Conservation (phyloP, 148 eudicot species). For the Rhododendron henanense region DNA sequence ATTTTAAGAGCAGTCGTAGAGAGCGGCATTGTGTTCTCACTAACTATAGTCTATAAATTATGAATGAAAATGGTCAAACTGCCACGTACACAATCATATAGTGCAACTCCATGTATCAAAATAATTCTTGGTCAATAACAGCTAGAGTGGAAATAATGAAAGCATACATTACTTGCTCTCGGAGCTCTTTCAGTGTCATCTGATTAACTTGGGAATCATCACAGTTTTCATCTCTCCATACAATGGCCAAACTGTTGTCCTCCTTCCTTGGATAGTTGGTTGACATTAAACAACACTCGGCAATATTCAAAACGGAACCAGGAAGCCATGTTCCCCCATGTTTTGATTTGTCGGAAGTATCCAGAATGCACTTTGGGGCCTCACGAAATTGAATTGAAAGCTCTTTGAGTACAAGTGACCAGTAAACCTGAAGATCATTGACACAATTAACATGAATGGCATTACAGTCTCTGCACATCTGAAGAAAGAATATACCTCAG, state of each 20-base stretch:
- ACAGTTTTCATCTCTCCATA: constrained; percentile 71
- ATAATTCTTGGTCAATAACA: background rate
- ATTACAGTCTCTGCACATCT: background rate
- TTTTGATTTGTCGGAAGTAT: constrained; percentile 54
- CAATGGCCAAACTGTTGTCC: constrained; percentile 59
- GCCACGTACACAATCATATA: background rate
- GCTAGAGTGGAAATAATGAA: background rate
- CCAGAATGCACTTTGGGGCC: constrained; percentile 65
- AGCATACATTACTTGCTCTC: constrained; percentile 81
- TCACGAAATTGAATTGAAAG: constrained; percentile 54
- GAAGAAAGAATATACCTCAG: constrained; percentile 44
- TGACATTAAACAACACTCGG: constrained; percentile 76
- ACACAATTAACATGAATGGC: background rate
- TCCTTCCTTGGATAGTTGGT: constrained; percentile 43
- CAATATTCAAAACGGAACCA: constrained; percentile 71
- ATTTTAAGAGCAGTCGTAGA: background rate
- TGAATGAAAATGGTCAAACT: background rate
- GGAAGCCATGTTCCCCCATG: constrained; percentile 90
- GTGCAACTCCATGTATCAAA: background rate
- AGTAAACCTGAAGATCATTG: constrained; percentile 56
- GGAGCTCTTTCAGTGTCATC: constrained; percentile 59
- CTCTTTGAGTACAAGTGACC: constrained; percentile 66
- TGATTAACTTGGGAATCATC: constrained; percentile 48
- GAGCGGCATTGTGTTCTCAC: background rate
- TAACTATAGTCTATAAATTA: background rate